Base-by-base conservation (phyloP, 2,329 filamentous ascomycete species). In the Ophiostoma ips region DNA sequence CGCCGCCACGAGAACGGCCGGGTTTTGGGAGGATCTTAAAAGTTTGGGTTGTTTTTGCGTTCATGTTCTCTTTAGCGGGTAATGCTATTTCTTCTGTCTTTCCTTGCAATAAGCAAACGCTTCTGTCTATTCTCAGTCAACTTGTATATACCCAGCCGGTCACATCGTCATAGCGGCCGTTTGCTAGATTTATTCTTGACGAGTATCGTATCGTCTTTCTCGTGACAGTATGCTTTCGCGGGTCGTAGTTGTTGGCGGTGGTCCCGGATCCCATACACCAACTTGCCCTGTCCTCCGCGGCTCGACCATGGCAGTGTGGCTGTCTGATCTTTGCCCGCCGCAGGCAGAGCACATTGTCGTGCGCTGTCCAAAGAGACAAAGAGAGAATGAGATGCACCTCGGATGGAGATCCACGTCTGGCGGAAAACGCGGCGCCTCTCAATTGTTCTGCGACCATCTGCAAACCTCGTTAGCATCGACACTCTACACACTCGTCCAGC, bases 391-490 rank as follows among this genome's bases (percentile, higher is more conserved):
- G 38, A 1, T 30, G 24, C 7, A 15, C 10, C 21, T 15, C n/a
- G 40, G 28, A 2, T 18, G n/a, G 15, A 43, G 3, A 16, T 31
- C 33, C 5, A 10, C 36, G 12, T 33, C 36, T 16, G 10, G n/a
- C 8, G 19, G n/a, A n/a, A 8, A 40, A 24, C 3, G 3, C 21
- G 15, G 18, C 19, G 18, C 21, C 40, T 57, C 69, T 57, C 69
- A 81, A 61, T 83, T 82, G 66, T 82, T 79, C 57, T 72, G 70
- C 58, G 76, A 74, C 77, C 69, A 72, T 52, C 69, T 71, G n/a
- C n/a, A n/a, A n/a, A n/a, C n/a, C n/a, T n/a, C n/a, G n/a, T n/a
- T n/a, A n/a, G n/a, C n/a, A n/a, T n/a, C n/a, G n/a, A n/a, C n/a
- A n/a, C n/a, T n/a, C n/a, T n/a, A n/a, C n/a, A n/a, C n/a, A n/a